phyloP scores from a whole-genome alignment of 2,329 filamentous ascomycete species.

The Aspergillus pseudoglaucus region DNA sequence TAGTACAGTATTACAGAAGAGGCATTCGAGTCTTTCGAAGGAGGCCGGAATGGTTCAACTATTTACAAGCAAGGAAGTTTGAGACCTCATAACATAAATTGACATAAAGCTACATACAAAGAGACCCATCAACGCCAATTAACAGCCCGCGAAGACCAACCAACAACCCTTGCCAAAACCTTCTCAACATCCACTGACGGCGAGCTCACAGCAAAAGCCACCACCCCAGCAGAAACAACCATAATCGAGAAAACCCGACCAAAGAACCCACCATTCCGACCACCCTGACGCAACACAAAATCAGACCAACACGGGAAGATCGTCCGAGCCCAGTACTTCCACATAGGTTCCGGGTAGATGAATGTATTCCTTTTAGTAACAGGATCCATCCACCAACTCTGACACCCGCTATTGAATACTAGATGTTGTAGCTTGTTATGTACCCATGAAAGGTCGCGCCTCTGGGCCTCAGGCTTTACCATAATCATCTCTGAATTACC shows the following conservation, averaged over 20 bases:
- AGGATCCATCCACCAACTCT: slow-evolving; percentile 11
- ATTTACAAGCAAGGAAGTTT: too few relatives aligned
- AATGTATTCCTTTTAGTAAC: too few relatives aligned
- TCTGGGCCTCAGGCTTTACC: slow-evolving; percentile 7
- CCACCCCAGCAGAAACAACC: neutral
- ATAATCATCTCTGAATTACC: slow-evolving; percentile 7
- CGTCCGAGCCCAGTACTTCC: slow-evolving; percentile 13
- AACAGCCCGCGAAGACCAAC: neutral
- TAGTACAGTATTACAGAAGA: too few relatives aligned
- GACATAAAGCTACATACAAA: neutral
- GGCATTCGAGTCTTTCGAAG: too few relatives aligned
- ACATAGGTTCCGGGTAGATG: slow-evolving; percentile 15
- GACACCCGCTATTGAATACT: slow-evolving; percentile 12
- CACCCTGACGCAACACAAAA: neutral
- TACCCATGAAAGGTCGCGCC: slow-evolving; percentile 9
- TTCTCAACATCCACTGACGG: neutral
- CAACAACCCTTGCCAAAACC: neutral
- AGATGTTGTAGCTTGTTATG: slow-evolving; percentile 8
- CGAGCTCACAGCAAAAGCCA: neutral
- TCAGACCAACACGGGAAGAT: slow-evolving; percentile 3
- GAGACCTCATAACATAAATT: too few relatives aligned
- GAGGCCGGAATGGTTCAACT: too few relatives aligned
- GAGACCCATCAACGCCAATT: neutral
- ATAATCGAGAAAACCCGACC: neutral
- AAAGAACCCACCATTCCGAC: neutral